Percentiles rank a stretch among this genome's conserved stretches.
Evolutionary conservation across 1,139 yeast species (phyloP).

Genomic region (Pichia sp.): DNA sequence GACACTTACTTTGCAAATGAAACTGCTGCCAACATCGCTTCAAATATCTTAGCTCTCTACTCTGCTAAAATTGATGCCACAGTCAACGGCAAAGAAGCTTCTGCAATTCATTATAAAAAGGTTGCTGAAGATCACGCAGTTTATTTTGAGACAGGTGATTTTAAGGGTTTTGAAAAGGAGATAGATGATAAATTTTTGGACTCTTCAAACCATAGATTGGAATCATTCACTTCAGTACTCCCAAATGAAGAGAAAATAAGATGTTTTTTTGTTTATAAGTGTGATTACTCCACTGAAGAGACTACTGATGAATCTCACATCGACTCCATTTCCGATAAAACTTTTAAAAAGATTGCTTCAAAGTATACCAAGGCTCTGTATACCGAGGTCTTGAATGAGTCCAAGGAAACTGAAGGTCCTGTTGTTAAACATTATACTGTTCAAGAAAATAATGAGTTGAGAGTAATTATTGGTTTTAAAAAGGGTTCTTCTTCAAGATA

Average conservation of each 20-base stretch:
- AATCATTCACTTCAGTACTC: constrained; percentile 71
- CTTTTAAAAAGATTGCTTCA: constrained; percentile 75
- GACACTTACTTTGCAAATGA: constrained; percentile 89
- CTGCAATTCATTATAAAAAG: constrained; percentile 65
- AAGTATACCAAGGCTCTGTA: constrained; percentile 72
- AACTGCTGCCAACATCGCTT: constrained; percentile 68
- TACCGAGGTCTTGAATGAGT: constrained; percentile 62
- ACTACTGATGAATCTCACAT: constrained; percentile 34
- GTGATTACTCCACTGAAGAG: constrained; percentile 34
- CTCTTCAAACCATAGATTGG: constrained; percentile 57
- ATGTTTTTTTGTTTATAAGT: constrained; percentile 83
- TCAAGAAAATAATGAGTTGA: constrained; percentile 69
- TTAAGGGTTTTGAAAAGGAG: constrained; percentile 42
- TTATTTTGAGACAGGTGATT: constrained; percentile 57
- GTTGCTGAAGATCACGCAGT: constrained; percentile 86
- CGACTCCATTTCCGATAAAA: constrained; percentile 65
- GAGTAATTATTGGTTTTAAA: constrained; percentile 84
- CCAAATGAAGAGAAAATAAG: constrained; percentile 27
- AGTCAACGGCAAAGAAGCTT: constrained; percentile 35
- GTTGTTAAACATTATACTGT: constrained; percentile 82
- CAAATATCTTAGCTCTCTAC: constrained; percentile 79
- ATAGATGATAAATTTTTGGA: constrained; percentile 80
- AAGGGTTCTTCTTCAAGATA: constrained; percentile 81
- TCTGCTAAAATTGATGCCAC: constrained; percentile 91
- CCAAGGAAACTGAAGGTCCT: constrained; percentile 79